These are phyloP conservation scores for Alternaria rosae DNA, from an alignment of 2,329 filamentous ascomycete genomes.

Conservation along the genomic window DNA sequence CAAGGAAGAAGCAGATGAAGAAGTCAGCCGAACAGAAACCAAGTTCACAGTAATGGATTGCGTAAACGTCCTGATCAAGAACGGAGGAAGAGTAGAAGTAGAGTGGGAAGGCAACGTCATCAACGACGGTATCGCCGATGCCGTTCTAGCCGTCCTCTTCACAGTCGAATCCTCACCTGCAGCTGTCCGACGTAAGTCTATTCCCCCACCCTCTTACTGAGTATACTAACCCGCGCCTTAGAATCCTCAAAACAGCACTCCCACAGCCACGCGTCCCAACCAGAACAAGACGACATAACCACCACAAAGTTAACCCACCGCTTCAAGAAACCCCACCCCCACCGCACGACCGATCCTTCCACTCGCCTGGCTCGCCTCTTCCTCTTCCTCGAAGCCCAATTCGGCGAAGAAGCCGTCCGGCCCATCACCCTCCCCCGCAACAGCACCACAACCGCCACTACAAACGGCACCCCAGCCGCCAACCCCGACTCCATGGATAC, in stretches of 20 bases:
- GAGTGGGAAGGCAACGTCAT: constrained; percentile 99
- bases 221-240: constrained; percentile 22
- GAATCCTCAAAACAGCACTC: constrained; percentile 49
- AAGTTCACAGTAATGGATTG: constrained; percentile 84
- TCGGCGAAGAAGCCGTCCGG: constrained; percentile 80
- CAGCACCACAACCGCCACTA: constrained; percentile 43
- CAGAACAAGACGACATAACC: constrained; percentile 15
- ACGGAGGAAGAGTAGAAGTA: constrained; percentile 81
- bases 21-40: constrained; percentile 63
- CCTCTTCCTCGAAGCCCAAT: constrained; percentile 97
- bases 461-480: constrained; percentile 6
- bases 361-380: constrained; percentile 86
- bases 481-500: not conserved
- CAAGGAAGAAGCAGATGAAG: constrained; percentile 69
- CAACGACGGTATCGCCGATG: constrained; percentile 97
- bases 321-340: constrained; percentile 67
- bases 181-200: constrained; percentile 80
- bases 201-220: constrained; percentile 1
- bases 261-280: constrained; percentile 26
- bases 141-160: constrained; percentile 89
- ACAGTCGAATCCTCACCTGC: constrained; percentile 93
- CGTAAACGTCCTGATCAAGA: constrained; percentile 79
- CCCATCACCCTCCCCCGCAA: constrained; percentile 75
- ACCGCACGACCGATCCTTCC: constrained; percentile 73
- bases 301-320: constrained; percentile 26